A percentile compares a stretch with the other conserved stretches of the same genome.
These are phyloP conservation scores for Phycomyces blakesleeanus DNA, from an alignment of 192 early-diverging fungal genomes.

Conservation along the genomic window DNA sequence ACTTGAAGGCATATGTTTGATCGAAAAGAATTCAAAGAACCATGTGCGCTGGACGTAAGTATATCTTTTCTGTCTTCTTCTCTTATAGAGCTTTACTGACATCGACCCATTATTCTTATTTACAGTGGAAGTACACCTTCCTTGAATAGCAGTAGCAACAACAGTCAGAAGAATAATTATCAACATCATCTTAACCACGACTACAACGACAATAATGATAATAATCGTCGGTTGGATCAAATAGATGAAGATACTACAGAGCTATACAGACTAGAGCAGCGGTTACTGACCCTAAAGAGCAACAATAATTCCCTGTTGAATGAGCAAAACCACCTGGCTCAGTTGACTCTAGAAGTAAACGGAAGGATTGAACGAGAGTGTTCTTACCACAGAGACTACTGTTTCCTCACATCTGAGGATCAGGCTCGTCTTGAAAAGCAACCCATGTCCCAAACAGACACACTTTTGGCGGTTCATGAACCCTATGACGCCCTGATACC, in stretches of 20 bases:
- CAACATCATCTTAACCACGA: no score
- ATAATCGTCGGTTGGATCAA: background rate
- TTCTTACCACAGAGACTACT: background rate
- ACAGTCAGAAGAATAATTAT: no score
- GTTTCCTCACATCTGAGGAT: no score
- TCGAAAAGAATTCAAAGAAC: conserved; percentile 66
- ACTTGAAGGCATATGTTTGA: conserved; percentile 60
- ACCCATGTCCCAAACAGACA: no score
- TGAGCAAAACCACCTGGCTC: background rate
- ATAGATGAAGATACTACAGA: background rate
- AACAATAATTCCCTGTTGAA: background rate
- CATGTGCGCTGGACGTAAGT: conserved; percentile 65
- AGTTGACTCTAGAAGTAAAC: background rate
- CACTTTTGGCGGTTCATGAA: no score
- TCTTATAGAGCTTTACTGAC: no score
- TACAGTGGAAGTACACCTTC: no score
- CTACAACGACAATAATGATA: background rate
- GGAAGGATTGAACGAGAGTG: background rate
- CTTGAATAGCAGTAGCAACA: no score
- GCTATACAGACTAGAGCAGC: background rate
- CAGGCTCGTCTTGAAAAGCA: no score
- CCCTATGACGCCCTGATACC: no score
- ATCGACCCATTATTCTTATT: no score
- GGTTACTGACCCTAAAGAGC: background rate
- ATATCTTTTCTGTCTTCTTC: background rate